Percentiles rank a stretch among this genome's conserved stretches.
These are phyloP conservation scores for Pleomassaria siparia DNA, from an alignment of 2,329 filamentous ascomycete species.

Conservation along the genomic window DNA sequence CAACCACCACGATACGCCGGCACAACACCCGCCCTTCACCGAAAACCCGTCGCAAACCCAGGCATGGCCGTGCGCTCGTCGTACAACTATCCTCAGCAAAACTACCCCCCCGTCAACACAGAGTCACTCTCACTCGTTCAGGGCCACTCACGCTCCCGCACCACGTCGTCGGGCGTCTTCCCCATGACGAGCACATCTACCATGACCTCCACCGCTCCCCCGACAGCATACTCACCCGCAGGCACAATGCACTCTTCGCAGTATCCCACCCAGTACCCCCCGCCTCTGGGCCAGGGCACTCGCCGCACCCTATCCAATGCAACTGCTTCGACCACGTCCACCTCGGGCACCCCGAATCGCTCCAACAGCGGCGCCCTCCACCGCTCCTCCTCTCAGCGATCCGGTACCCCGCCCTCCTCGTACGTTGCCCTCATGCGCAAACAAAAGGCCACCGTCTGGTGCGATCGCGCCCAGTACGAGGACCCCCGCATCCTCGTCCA, in stretches of 20 bases:
- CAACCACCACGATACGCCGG: constrained; percentile 1
- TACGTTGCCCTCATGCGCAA: constrained; percentile 96
- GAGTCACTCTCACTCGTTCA: constrained; percentile 19
- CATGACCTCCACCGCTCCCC: constrained; percentile 11
- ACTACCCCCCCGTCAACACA: constrained; percentile 16
- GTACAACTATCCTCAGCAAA: constrained; percentile 7
- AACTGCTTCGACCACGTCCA: constrained; percentile 70
- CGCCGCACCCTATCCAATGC: constrained; percentile 67
- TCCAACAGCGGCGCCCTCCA: constrained; percentile 59
- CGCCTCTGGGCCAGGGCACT: constrained; percentile 23
- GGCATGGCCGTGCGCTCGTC: constrained; percentile 33
- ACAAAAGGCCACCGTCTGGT: constrained; percentile 98
- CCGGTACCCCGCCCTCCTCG: constrained; percentile 64
- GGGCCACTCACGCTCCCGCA: constrained; percentile 41
- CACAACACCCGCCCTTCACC: constrained; percentile 16
- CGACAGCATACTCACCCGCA: constrained; percentile 22
- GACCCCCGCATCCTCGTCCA: constrained; percentile 82
- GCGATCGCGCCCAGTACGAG: constrained; percentile 88
- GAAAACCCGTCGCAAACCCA: constrained; percentile 38
- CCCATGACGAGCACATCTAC: constrained; percentile 17
- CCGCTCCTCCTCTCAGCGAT: constrained; percentile 80
- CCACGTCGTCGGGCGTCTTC: constrained; percentile 42
- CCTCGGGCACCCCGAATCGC: constrained; percentile 51
- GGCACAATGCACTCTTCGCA: constrained; percentile 32
- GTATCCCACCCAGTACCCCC: constrained; percentile 34